Base-by-base conservation (phyloP, 805 yeast species). In the Monosporozyma aerobia region DNA sequence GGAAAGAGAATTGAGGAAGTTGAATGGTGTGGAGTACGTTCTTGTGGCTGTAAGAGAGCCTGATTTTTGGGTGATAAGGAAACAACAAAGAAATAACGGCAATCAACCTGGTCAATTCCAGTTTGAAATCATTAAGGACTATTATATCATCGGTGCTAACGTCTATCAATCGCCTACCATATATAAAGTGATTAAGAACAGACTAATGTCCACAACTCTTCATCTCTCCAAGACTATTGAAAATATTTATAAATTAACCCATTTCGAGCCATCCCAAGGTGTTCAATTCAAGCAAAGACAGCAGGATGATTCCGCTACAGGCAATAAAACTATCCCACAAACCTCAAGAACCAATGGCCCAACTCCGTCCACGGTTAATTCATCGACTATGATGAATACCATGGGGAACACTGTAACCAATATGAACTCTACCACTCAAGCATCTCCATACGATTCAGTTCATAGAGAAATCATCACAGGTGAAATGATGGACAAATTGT, bases 141-240 rank as follows among this genome's bases (percentile, higher is more conserved):
- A 87, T 69, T 92, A 87, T 67, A 84, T 92, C 47, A 81, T 90
- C 43, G 96, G 97, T 3, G 95, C 96, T 19, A 90, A 88, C 63
- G 85, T 94, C 1, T 94, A 90, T 69, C 92, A 87, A 81, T 85
- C 97, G 0, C 97, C 97, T 0, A 72, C 80, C 16, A 76, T 87
- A 0, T 81, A 82, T 62, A 82, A 86, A 40, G 77, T 90, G 2
- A 73, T 92, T 6, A 79, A 87, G 19, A 82, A 90, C 37, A 72
- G 97, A 54, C 68, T 89, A 35, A 69, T 83, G 57, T 75, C 83
- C 44, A 73, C 82, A 2, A 69, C 51, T 49, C 66, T 52, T 52
- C 72, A 52, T 50, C 61, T 83, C 44, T 69, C 75, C 25, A 72
- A 76, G 33, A 79, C 85, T 0, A 61, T 83, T 44, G 65, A 70